Conservation (phyloP, 2,329 filamentous ascomycete species). For the Xylaria sp. region DNA sequence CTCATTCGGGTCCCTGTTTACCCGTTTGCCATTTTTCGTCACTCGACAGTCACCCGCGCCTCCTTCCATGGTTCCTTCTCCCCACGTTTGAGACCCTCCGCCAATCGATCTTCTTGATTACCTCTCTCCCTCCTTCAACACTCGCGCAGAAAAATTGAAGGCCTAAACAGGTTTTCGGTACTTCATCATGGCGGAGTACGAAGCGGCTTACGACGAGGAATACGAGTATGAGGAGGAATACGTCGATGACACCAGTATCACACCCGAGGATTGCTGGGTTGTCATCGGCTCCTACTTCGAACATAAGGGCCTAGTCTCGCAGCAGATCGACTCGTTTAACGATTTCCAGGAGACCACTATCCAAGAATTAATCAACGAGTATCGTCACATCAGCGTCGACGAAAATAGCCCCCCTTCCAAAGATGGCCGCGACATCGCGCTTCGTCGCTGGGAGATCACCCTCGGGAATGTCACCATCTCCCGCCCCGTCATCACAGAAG, state of each 20-base stretch:
- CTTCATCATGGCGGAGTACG: constrained; percentile 56
- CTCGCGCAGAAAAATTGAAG: not conserved
- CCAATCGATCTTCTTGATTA: not conserved
- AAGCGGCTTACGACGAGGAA: constrained; percentile 47
- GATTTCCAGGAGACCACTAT: constrained; percentile 94
- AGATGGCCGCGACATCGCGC: constrained; percentile 77
- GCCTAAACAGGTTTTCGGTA: not conserved
- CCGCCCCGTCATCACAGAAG: constrained; percentile 88
- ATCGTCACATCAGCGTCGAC: constrained; percentile 88
- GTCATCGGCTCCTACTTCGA: constrained; percentile 98
- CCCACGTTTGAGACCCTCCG: not conserved
- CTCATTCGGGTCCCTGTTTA: too few species aligned
- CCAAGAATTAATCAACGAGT: constrained; percentile 91
- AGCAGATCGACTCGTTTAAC: constrained; percentile 98
- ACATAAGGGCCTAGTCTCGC: constrained; percentile 90
- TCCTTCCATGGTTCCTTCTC: constrained; percentile 7
- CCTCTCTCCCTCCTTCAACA: not conserved
- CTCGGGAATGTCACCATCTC: constrained; percentile 90
- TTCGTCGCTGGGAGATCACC: constrained; percentile 92
- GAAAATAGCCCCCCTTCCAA: constrained; percentile 77
- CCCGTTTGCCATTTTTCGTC: not conserved
- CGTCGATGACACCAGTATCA: constrained; percentile 74
- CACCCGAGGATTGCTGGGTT: constrained; percentile 96
- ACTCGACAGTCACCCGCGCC: not conserved
- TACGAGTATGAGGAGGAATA: constrained; percentile 73